Evolutionary conservation across 2,329 filamentous ascomycete species (phyloP), one percentile per base, ranked within the genome.

Genomic region (Lasiodiplodia hormozganensis): DNA sequence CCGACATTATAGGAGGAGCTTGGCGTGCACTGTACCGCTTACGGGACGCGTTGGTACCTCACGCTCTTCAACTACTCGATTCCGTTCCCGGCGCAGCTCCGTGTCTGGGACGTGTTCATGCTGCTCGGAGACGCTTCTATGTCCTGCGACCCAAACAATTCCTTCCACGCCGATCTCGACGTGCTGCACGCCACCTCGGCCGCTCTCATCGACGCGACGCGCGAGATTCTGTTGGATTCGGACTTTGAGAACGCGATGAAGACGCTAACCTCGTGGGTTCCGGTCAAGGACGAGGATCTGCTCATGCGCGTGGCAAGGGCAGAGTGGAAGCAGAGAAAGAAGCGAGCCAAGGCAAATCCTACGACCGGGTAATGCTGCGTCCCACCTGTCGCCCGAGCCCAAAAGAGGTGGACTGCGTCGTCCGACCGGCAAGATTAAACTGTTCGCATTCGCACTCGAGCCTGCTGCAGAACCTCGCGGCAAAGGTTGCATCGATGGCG

Each of bases 161-260:
- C 68, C 23, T 69, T 68, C 34, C 49, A 53, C 43, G 86, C 88
- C 49, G 92, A 93, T 65, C 86, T 98, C 43, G 94, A 97, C 74
- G 87, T 98, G 43, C 83, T 99, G 62, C 96, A 99, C 79, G 95
- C 96, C 12, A 92, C 94, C 6, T 92, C 92, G 70, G 92, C 94
- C 3, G 95, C 96, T 2, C 85, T 99, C 34, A 94, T 98, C 58
- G 93, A 97, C 77, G 94, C 93, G 21, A 92, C 96, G 72, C 87
- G 93, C 47, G 93, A 97, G 70, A 93, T 97, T 64, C 85, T 99
- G 38, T 84, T 97, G 6, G 94, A 96, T 74, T 93, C 92, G 21
- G 96, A 99, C 78, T 99, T 98, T 79, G 96, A 99, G 79, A 97
- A 96, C 75, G 92, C 92, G 57, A 99, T 99, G 96, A 98, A 97